phyloP scores from a whole-genome alignment of 345 rosid species.

The Populus ilicifolia region DNA sequence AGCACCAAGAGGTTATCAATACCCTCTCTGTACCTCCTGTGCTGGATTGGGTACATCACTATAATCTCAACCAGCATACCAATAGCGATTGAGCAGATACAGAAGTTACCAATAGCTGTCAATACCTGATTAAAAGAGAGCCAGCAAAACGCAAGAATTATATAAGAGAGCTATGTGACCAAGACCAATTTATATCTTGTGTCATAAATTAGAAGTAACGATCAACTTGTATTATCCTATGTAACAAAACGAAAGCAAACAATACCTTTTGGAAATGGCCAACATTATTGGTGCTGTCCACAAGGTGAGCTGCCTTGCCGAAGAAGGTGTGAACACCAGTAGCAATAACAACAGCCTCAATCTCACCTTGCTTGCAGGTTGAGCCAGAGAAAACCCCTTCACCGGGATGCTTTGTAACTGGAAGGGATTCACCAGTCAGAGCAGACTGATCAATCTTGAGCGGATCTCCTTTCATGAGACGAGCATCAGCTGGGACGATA shows the following conservation, averaged over 20 bases:
- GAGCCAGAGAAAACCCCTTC: slow-evolving; percentile 83
- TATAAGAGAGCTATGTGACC: neutral
- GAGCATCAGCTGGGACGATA: slow-evolving; percentile 87
- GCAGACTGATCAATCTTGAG: slow-evolving; percentile 90
- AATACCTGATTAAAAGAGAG: slow-evolving; percentile 44
- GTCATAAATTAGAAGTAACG: neutral
- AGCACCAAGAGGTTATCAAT: slow-evolving; percentile 94
- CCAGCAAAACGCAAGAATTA: neutral
- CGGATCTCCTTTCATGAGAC: slow-evolving; percentile 88
- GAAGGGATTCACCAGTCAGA: slow-evolving; percentile 88
- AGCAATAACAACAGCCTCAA: slow-evolving; percentile 87
- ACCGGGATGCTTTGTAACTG: slow-evolving; percentile 65
- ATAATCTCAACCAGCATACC: slow-evolving; percentile 78
- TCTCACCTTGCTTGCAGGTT: slow-evolving; percentile 94
- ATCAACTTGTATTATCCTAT: neutral
- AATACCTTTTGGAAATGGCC: slow-evolving; percentile 91
- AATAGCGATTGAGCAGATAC: slow-evolving; percentile 80
- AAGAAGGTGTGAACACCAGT: slow-evolving; percentile 95
- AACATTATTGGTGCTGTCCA: slow-evolving; percentile 84
- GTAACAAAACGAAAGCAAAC: neutral
- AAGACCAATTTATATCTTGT: neutral
- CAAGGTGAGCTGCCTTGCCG: slow-evolving; percentile 95
- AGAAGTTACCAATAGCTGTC: slow-evolving; percentile 92
- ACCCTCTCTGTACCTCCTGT: slow-evolving; percentile 69
- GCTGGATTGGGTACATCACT: slow-evolving; percentile 74